Evolutionary conservation across 2,329 filamentous ascomycete genomes (phyloP).

Genomic region (Monosporascus cannonballus): DNA sequence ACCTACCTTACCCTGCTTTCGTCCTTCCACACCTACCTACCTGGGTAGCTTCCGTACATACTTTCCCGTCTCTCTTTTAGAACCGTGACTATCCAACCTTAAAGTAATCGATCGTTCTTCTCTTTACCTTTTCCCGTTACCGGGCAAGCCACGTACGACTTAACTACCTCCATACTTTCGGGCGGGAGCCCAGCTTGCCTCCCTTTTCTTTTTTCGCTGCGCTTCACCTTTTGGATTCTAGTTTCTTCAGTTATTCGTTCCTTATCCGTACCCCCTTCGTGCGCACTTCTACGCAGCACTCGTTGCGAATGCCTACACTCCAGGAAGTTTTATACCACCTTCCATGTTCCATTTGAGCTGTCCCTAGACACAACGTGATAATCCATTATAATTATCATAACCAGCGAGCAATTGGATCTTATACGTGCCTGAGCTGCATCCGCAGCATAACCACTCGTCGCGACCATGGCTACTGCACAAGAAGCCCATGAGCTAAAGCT

Average conservation of each 20-base stretch:
- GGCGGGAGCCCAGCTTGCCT: too few species aligned
- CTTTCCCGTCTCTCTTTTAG: background rate
- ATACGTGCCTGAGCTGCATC: constrained; percentile 17
- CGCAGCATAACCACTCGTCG: constrained; percentile 15
- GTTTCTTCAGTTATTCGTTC: background rate
- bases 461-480: constrained; percentile 26
- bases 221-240: too few species aligned
- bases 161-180: too few species aligned
- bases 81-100: background rate
- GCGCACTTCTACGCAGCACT: too few species aligned
- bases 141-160: too few species aligned
- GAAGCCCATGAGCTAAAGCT: constrained; percentile 65
- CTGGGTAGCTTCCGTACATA: background rate
- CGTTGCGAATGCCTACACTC: too few species aligned
- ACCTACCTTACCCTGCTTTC: background rate
- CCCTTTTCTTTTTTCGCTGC: too few species aligned
- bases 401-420: background rate
- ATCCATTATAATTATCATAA: too few species aligned
- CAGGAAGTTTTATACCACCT: too few species aligned
- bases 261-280: background rate
- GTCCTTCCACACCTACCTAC: background rate
- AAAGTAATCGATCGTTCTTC: background rate
- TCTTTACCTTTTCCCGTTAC: too few species aligned
- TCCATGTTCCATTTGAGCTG: too few species aligned
- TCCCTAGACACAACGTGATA: too few species aligned